Base-by-base conservation (phyloP, 2,329 filamentous ascomycete species). In the Microthyrium microscopicum region DNA sequence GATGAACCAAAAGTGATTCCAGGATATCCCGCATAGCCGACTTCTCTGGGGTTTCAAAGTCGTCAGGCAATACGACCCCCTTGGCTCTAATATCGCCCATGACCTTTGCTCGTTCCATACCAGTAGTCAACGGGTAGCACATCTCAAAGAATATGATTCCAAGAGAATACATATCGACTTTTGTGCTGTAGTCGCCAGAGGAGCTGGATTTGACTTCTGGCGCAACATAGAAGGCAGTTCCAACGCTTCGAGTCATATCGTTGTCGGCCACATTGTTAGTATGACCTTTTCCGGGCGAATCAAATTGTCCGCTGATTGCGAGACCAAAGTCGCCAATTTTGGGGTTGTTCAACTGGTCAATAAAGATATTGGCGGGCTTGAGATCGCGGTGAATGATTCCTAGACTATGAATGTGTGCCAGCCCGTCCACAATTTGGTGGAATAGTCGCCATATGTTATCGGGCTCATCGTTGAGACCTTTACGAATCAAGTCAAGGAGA, bases 71-170 rank as follows among this genome's bases (percentile, higher is more conserved):
- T 4, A 60, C 54, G 25, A 83, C 75, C 9, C 72, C 62, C 25
- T 71, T 69, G 42, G 73, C 66, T 29, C 82, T 70, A 26, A 94
- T 64, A 35, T 68, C 61, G 33, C 77, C 68, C 19, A 94, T 62
- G 4, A 85, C 64, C 26, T 65, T 57, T 39, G 69, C 66, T 26
- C 73, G 61, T 46, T 77, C 73, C 68, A 75, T 76, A 2, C 58
- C 62, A 1, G 73, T 77, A 13, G 59, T 58, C 28, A 77, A 54
- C 3, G 66, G 58, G 42, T 70, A 63, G 47, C 80, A 91, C 89
- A 98, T 98, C 55, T 98, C 89, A 44, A 94, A 95, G 57, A 98
- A 92, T 37, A 98, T 95, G 41, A 98, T 80, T 0, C 89, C 89
- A 26, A 98, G 64, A 0, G 87, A 94, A 51, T 89, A 98, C 87